phyloP scores from a whole-genome alignment of 2,329 filamentous ascomycete species.

The Cytospora piceae region DNA sequence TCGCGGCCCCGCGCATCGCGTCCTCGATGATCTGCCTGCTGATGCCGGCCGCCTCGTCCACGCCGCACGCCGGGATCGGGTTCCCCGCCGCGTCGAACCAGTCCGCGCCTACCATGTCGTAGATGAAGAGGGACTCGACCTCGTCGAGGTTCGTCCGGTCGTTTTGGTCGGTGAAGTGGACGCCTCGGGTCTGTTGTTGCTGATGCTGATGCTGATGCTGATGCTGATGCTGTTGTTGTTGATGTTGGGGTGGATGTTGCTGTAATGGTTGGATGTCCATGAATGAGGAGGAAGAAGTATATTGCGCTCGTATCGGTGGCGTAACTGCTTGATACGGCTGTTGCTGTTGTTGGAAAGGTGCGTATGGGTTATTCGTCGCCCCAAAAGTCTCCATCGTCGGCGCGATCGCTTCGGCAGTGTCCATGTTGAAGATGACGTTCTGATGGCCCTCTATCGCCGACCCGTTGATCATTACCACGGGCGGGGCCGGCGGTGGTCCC shows the following conservation, averaged over 20 bases:
- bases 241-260: background rate
- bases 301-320: background rate
- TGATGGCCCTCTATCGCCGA: slow-evolving; percentile 29
- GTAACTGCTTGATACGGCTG: slow-evolving; percentile 7
- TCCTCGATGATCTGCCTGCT: slow-evolving; percentile 57
- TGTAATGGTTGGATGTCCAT: slow-evolving; percentile 14
- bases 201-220: slow-evolving; percentile 20
- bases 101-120: slow-evolving; percentile 51
- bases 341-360: slow-evolving; percentile 14
- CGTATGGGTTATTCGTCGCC: background rate
- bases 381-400: slow-evolving; percentile 4
- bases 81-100: slow-evolving; percentile 57
- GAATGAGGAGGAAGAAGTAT: background rate
- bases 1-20: slow-evolving; percentile 54
- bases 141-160: slow-evolving; percentile 60
- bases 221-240: slow-evolving; percentile 18
- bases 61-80: slow-evolving; percentile 45
- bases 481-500: slow-evolving; percentile 25
- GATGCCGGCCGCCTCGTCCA: slow-evolving; percentile 60
- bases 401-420: background rate
- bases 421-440: background rate
- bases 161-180: slow-evolving; percentile 39
- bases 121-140: slow-evolving; percentile 59
- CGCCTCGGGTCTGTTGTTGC: slow-evolving; percentile 15
- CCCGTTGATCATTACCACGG: slow-evolving; percentile 40